Conservation (phyloP, 768 basidiomycete species). For the Naganishia friedmannii region DNA sequence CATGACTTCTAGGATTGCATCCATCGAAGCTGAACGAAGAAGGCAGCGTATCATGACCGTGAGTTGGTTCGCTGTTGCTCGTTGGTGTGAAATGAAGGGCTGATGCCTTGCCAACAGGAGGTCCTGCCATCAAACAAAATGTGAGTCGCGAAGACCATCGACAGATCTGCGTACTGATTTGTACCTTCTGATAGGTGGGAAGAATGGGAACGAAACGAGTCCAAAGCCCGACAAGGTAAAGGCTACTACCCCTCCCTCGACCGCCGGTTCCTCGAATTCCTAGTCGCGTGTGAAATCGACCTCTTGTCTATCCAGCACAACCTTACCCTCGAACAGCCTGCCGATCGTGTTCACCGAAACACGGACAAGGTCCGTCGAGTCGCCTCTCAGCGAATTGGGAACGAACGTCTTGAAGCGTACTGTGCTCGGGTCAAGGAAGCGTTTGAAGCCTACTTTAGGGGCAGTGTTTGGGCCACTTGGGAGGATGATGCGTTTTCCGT, state of each 20-base stretch:
- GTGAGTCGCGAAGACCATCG: constrained; percentile 30
- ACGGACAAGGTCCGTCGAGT: constrained; percentile 47
- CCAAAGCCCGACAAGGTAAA: constrained; percentile 46
- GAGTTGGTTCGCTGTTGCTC: constrained; percentile 25
- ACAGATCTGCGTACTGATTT: not conserved
- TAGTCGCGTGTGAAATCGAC: constrained; percentile 49
- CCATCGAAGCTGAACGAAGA: constrained; percentile 22
- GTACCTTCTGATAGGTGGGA: constrained; percentile 37
- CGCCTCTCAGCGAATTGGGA: constrained; percentile 48
- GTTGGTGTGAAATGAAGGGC: not conserved
- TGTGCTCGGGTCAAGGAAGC: constrained; percentile 50
- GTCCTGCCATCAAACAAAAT: constrained; percentile 48
- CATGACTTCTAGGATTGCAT: constrained; percentile 8
- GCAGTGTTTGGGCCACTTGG: constrained; percentile 29
- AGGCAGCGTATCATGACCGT: constrained; percentile 50
- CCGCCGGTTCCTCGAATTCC: constrained; percentile 50
- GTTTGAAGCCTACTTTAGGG: constrained; percentile 47
- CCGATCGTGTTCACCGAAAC: constrained; percentile 45
- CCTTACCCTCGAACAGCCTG: constrained; percentile 9
- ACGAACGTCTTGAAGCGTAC: constrained; percentile 49
- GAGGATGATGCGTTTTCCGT: constrained; percentile 11
- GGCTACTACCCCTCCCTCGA: constrained; percentile 50
- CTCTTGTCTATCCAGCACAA: constrained; percentile 44
- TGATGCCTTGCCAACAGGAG: constrained; percentile 35
- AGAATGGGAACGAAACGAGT: constrained; percentile 50